Percentiles rank a stretch among this genome's conserved stretches.
Conservation (phyloP, 106 monocot genomes). For the Cymbidium sinense region DNA sequence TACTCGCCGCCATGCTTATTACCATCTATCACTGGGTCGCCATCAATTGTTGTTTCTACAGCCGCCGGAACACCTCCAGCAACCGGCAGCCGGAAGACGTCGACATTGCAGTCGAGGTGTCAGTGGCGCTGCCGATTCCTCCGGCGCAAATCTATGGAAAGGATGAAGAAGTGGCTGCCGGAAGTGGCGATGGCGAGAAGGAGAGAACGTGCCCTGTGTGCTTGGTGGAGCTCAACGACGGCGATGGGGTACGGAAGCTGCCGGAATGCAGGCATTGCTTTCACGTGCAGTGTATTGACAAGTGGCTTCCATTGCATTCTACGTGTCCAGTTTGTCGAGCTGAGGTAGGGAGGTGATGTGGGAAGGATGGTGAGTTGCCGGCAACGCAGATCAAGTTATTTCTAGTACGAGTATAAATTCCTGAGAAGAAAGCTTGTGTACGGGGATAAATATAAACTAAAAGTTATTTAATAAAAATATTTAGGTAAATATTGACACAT, state of each 20-base stretch:
- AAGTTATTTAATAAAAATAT: too few relatives aligned
- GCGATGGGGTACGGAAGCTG: constrained; percentile 39
- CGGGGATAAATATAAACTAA: too few relatives aligned
- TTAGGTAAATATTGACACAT: too few relatives aligned
- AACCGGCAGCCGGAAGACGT: not conserved
- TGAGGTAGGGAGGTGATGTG: constrained; percentile 12
- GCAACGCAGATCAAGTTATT: not conserved
- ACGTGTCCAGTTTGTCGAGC: constrained; percentile 66
- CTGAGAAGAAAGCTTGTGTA: too few relatives aligned
- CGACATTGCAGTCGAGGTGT: not conserved
- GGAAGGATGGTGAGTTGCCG: not conserved
- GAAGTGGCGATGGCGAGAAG: not conserved
- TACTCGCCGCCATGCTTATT: not conserved
- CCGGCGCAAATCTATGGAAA: not conserved
- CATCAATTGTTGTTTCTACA: not conserved
- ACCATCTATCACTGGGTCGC: constrained; percentile 19
- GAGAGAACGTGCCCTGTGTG: constrained; percentile 60
- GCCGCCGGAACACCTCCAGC: too few relatives aligned
- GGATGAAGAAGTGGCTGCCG: not conserved
- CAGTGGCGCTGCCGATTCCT: not conserved
- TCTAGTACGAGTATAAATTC: not conserved
- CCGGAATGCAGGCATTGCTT: constrained; percentile 75
- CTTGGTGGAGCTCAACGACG: constrained; percentile 45
- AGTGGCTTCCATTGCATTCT: constrained; percentile 66
- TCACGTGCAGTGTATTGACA: constrained; percentile 58